Conservation (phyloP, 192 early-diverging fungal species). For the Globomyces pollinis-pini region DNA sequence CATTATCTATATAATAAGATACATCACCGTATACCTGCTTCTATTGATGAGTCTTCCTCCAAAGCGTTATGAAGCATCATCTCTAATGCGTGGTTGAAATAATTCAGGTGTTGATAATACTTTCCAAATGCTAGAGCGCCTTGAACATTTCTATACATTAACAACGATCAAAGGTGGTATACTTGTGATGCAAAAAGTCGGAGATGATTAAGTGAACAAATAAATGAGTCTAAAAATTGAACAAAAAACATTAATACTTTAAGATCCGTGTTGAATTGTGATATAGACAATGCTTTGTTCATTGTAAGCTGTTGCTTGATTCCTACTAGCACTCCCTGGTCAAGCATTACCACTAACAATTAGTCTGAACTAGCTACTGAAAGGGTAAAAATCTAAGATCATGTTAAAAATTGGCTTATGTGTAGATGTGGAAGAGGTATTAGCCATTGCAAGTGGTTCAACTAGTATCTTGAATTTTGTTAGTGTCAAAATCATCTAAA, state of each 20-base stretch:
- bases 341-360: slow-evolving; percentile 56
- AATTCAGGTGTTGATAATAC: slow-evolving; percentile 65
- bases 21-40: slow-evolving; percentile 7
- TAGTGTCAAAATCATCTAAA: no score
- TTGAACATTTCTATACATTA: slow-evolving; percentile 37
- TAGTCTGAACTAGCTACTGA: slow-evolving; percentile 45
- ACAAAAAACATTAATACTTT: slow-evolving; percentile 33
- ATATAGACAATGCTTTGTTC: slow-evolving; percentile 40
- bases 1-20: slow-evolving; percentile 31
- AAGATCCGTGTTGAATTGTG: slow-evolving; percentile 2
- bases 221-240: slow-evolving; percentile 45
- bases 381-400: slow-evolving; percentile 67
- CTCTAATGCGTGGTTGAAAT: slow-evolving; percentile 90
- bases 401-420: slow-evolving; percentile 26
- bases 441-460: not conserved
- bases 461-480: not conserved
- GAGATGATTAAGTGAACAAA: slow-evolving; percentile 66
- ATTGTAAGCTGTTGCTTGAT: slow-evolving; percentile 60
- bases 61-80: slow-evolving; percentile 80
- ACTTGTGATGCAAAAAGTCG: no score
- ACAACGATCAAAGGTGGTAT: no score
- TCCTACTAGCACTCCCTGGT: slow-evolving; percentile 67
- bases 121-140: slow-evolving; percentile 62
- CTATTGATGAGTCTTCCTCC: slow-evolving; percentile 63
- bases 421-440: not conserved